These are phyloP conservation scores for Antitrichia curtipendula DNA, from an alignment of 225 moss, liverwort and hornwort genomes.

Conservation along the genomic window DNA sequence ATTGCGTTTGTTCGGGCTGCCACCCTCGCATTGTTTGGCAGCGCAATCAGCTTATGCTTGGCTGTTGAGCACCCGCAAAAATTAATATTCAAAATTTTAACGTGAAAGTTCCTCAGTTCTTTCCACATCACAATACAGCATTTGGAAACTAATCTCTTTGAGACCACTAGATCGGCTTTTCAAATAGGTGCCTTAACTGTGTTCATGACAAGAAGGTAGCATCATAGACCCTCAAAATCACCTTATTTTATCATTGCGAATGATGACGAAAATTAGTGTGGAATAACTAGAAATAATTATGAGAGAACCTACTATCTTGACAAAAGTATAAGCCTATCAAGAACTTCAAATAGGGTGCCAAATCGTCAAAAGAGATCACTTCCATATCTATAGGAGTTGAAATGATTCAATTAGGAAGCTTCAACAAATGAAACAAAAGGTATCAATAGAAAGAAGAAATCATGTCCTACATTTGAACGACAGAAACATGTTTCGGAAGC, in stretches of 20 bases:
- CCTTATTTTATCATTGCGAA: neutral
- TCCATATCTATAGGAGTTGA: neutral
- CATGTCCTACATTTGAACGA: neutral
- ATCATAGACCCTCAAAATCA: neutral
- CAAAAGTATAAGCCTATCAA: neutral
- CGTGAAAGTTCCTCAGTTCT: neutral
- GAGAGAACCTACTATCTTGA: neutral
- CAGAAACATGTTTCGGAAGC: neutral
- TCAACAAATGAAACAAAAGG: neutral
- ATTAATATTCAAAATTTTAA: neutral
- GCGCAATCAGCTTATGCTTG: conserved; percentile 44
- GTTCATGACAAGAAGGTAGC: neutral
- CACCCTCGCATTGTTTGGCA: conserved; percentile 40
- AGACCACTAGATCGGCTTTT: neutral
- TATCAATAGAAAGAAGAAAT: neutral
- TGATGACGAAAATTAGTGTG: neutral
- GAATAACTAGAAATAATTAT: neutral
- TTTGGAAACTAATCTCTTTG: neutral
- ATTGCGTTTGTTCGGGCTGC: conserved; percentile 51
- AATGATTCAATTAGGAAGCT: neutral
- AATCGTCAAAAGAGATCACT: neutral
- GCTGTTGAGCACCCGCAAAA: neutral
- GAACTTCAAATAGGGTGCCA: neutral
- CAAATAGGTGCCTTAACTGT: neutral
- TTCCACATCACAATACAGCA: neutral